Percentiles rank a stretch among this genome's conserved stretches.
Conservation (phyloP, 768 basidiomycete genomes). For the Trametes elegans region DNA sequence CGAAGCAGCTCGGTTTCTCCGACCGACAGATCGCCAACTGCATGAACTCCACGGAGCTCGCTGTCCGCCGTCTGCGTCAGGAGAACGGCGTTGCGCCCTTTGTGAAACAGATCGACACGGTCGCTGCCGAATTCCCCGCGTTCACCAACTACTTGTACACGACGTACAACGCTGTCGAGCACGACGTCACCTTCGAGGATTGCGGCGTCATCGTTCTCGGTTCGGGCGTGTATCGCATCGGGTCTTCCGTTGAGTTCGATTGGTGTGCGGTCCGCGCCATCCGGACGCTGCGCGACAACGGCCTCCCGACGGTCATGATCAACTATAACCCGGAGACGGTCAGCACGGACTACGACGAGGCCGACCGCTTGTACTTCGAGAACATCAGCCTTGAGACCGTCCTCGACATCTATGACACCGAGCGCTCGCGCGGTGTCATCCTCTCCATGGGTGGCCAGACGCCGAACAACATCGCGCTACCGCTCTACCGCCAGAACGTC, state of each 20-base stretch:
- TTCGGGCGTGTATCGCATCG: slow-evolving; percentile 97
- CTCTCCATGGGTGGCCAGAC: slow-evolving; percentile 98
- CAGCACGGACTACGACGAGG: slow-evolving; percentile 98
- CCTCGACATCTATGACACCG: slow-evolving; percentile 93
- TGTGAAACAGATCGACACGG: slow-evolving; percentile 99
- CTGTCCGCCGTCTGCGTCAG: slow-evolving; percentile 85
- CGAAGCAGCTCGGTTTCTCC: slow-evolving; percentile 96
- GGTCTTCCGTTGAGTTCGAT: slow-evolving; percentile 99
- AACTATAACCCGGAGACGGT: slow-evolving; percentile 99
- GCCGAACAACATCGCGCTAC: slow-evolving; percentile 97
- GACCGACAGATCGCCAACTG: slow-evolving; percentile 85
- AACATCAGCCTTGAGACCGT: slow-evolving; percentile 97
- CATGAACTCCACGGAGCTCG: slow-evolving; percentile 89
- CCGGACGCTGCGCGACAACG: slow-evolving; percentile 91
- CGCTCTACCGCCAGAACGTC: slow-evolving; percentile 94
- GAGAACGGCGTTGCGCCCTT: slow-evolving; percentile 83
- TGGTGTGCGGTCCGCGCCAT: slow-evolving; percentile 99
- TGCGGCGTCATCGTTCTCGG: slow-evolving; percentile 96
- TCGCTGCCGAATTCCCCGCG: slow-evolving; percentile 98
- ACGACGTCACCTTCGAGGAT: slow-evolving; percentile 88
- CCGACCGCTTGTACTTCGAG: slow-evolving; percentile 97
- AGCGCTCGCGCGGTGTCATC: slow-evolving; percentile 88
- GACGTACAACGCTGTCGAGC: slow-evolving; percentile 95
- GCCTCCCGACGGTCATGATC: slow-evolving; percentile 96
- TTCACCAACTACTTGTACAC: slow-evolving; percentile 99